These are phyloP conservation scores for Kalmusia sp. DNA, from an alignment of 2,329 filamentous ascomycete genomes.

Conservation along the genomic window DNA sequence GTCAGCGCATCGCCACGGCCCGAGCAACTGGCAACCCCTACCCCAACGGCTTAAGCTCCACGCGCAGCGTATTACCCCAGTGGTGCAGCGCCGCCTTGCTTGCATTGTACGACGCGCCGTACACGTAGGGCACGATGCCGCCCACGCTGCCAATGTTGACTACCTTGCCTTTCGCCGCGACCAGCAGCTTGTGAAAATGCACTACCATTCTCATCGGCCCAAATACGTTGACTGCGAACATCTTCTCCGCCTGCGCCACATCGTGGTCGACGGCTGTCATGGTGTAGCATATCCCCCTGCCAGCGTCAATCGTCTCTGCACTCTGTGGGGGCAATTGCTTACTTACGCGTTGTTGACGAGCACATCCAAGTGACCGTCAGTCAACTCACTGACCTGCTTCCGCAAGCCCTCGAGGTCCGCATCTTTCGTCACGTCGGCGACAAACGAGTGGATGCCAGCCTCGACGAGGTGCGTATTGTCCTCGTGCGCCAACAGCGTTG, in stretches of 20 bases:
- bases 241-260: conserved; percentile 2
- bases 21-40: neutral
- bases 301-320: neutral
- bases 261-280: conserved; percentile 14
- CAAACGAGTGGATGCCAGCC: neutral
- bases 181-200: conserved; percentile 7
- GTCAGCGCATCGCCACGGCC: neutral
- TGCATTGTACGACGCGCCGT: conserved; percentile 11
- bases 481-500: conserved; percentile 8
- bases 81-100: conserved; percentile 9
- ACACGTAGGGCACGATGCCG: conserved; percentile 14
- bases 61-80: conserved; percentile 8
- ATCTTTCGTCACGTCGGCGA: conserved; percentile 11
- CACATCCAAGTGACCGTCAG: conserved; percentile 7
- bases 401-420: neutral
- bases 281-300: conserved; percentile 3
- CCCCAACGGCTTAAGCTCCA: conserved; percentile 8
- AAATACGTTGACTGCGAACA: conserved; percentile 13
- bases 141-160: conserved; percentile 14
- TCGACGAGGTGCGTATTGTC: conserved; percentile 1
- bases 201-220: conserved; percentile 13
- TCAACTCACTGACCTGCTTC: neutral
- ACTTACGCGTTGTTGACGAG: conserved; percentile 12
- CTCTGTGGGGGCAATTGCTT: neutral
- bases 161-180: conserved; percentile 5